Evolutionary conservation across 768 basidiomycete genomes (phyloP).

Genomic region (Rhodotorula sphaerocarpa): DNA sequence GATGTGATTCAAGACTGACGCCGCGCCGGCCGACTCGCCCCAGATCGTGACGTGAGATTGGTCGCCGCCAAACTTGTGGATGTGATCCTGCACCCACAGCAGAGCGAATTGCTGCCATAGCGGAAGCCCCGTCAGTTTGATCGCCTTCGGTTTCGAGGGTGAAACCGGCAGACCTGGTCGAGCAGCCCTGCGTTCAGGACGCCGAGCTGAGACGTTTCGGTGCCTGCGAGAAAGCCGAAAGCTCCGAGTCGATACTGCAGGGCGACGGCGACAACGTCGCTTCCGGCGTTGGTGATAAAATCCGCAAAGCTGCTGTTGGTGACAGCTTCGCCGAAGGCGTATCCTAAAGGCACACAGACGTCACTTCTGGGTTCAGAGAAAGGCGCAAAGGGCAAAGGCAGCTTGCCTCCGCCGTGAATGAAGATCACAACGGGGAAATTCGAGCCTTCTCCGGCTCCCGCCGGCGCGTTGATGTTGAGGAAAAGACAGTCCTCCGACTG

Average conservation of each 20-base stretch:
- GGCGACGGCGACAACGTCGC: slow-evolving; percentile 47
- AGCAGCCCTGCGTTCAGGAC: neutral
- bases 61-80: slow-evolving; percentile 9
- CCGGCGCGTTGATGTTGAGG: slow-evolving; percentile 48
- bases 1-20: neutral
- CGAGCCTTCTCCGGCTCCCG: slow-evolving; percentile 33
- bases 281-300: slow-evolving; percentile 37
- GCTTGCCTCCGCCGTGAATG: slow-evolving; percentile 47
- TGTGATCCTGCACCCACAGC: slow-evolving; percentile 51
- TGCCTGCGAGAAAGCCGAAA: slow-evolving; percentile 50
- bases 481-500: slow-evolving; percentile 50
- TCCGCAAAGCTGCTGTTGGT: slow-evolving; percentile 35
- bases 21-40: slow-evolving; percentile 1
- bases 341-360: neutral
- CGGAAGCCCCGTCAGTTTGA: neutral
- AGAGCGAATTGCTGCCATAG: slow-evolving; percentile 42
- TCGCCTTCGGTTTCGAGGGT: neutral
- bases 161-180: neutral
- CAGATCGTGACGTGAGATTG: neutral
- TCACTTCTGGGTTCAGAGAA: neutral
- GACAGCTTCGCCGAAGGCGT: neutral
- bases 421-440: slow-evolving; percentile 48
- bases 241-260: slow-evolving; percentile 52
- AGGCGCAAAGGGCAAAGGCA: too few species aligned
- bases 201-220: slow-evolving; percentile 44